Percentiles rank a stretch among this genome's conserved stretches.
Evolutionary conservation across 768 basidiomycete genomes (phyloP).

Genomic region (Mycena latifolia): DNA sequence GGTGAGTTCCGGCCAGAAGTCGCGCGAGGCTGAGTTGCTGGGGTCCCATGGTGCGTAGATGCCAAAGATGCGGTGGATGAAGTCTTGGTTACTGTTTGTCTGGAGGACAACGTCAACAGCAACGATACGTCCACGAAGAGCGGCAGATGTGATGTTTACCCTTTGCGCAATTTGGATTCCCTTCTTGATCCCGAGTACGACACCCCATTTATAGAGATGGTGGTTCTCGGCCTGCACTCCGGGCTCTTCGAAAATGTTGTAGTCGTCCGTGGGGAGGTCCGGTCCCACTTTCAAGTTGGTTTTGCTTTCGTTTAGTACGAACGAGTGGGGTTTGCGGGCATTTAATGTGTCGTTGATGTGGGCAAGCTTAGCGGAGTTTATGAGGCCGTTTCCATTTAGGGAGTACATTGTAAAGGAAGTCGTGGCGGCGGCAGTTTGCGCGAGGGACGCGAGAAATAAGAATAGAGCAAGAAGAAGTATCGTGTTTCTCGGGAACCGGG

Average conservation of each 20-base stretch:
- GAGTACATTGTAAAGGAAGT: not conserved
- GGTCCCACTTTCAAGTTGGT: not conserved
- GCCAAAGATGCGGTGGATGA: constrained; percentile 39
- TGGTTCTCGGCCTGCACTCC: constrained; percentile 5
- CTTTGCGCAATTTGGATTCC: constrained; percentile 18
- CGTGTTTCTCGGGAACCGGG: not conserved
- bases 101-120: constrained; percentile 38
- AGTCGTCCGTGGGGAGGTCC: constrained; percentile 7
- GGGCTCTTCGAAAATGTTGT: constrained; percentile 19
- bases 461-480: too few species aligned
- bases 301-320: constrained; percentile 19
- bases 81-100: constrained; percentile 27
- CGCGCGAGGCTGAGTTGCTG: constrained; percentile 32
- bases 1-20: constrained; percentile 16
- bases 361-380: not conserved
- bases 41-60: constrained; percentile 45
- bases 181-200: constrained; percentile 25
- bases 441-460: too few species aligned
- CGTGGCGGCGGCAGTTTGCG: not conserved
- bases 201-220: constrained; percentile 32
- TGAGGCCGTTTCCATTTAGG: constrained; percentile 17
- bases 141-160: not conserved
- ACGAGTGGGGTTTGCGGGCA: not conserved
- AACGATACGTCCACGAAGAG: constrained; percentile 37
- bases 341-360: constrained; percentile 9